Conservation (phyloP, 371 early-diverging fungal species). For the Apophysomyces variabilis region DNA sequence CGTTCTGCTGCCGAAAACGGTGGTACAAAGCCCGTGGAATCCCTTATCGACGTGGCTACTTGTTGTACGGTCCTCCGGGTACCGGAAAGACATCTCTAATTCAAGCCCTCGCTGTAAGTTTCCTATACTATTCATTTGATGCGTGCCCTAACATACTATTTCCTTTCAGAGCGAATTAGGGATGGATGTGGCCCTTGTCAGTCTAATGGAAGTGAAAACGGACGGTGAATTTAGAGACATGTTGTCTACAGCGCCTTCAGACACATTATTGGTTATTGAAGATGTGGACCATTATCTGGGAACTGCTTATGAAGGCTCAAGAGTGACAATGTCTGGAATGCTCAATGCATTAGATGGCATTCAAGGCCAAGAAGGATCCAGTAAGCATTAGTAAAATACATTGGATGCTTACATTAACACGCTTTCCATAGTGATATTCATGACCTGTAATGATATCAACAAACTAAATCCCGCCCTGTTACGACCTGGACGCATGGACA, state of each 20-base stretch:
- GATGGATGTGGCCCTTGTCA: slow-evolving; percentile 49
- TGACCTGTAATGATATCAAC: slow-evolving; percentile 97
- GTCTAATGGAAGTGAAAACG: slow-evolving; percentile 34
- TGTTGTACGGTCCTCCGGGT: slow-evolving; percentile 73
- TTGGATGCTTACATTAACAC: not conserved
- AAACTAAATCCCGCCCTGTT: slow-evolving; percentile 93
- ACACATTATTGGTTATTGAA: slow-evolving; percentile 49
- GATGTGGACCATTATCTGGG: slow-evolving; percentile 51
- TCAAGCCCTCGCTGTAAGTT: slow-evolving; percentile 60
- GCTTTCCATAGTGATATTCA: slow-evolving; percentile 66
- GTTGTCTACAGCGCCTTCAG: slow-evolving; percentile 33
- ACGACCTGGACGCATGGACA: slow-evolving; percentile 96
- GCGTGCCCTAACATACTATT: too few relatives aligned
- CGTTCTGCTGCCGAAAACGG: slow-evolving; percentile 35
- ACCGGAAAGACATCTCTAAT: slow-evolving; percentile 74
- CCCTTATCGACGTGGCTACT: slow-evolving; percentile 91
- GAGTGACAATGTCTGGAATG: slow-evolving; percentile 83
- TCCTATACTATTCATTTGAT: too few relatives aligned
- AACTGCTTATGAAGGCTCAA: slow-evolving; percentile 13
- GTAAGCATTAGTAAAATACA: slow-evolving; percentile 6
- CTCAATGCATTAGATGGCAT: slow-evolving; percentile 97
- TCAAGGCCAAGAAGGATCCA: slow-evolving; percentile 85
- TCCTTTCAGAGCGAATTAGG: slow-evolving; percentile 30
- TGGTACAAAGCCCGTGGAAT: slow-evolving; percentile 93
- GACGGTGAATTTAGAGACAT: slow-evolving; percentile 39